Conservation (phyloP, 345 rosid genomes). For the Eucalyptus lansdowneana region DNA sequence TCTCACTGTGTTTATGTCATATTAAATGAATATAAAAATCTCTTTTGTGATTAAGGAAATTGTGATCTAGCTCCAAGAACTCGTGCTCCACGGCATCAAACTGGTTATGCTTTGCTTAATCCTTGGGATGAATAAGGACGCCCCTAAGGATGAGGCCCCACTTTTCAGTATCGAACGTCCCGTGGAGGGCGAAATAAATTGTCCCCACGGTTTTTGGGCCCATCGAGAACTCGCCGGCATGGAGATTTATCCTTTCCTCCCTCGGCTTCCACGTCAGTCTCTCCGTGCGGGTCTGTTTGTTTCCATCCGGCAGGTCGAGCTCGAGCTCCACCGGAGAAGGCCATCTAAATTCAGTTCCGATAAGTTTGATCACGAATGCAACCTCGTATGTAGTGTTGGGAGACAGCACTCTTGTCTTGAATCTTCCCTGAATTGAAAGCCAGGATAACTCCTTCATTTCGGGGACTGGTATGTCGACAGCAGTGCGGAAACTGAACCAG, state of each 20-base stretch:
- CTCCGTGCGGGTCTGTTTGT: rapidly evolving
- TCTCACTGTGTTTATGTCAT: no score
- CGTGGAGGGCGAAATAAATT: rapidly evolving
- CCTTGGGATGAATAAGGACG: no score
- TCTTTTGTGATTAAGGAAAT: no score
- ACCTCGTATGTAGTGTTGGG: rapidly evolving
- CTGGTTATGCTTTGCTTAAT: no score
- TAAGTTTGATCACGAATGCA: rapidly evolving
- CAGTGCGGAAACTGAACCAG: rapidly evolving
- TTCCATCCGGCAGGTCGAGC: no score
- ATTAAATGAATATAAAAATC: no score
- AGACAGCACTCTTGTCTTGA: no score
- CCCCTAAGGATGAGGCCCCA: rapidly evolving
- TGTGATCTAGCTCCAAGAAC: no score
- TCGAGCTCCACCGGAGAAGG: rapidly evolving
- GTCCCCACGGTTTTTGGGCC: no score
- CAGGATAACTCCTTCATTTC: rapidly evolving
- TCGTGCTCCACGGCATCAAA: no score
- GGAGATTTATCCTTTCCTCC: rapidly evolving
- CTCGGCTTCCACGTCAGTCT: rapidly evolving
- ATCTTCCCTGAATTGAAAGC: no score
- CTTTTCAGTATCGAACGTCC: rapidly evolving
- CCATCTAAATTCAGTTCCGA: rapidly evolving
- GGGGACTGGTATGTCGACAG: rapidly evolving
- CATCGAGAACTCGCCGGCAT: no score